These are phyloP conservation scores for Spongiforma sp. DNA, from an alignment of 1,284 basidiomycete species.

Conservation along the genomic window DNA sequence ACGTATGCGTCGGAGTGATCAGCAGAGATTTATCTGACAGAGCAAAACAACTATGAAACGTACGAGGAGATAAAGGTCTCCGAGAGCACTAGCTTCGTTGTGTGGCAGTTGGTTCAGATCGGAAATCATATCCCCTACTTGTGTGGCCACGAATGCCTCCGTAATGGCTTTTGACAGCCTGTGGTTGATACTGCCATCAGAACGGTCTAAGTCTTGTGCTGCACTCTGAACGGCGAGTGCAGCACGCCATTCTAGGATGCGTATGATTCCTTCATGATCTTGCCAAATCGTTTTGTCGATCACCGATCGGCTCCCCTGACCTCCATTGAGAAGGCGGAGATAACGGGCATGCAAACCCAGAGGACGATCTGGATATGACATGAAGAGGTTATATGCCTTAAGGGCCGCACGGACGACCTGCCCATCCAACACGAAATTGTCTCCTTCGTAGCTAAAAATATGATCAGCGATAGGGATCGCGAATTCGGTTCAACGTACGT, in stretches of 20 bases:
- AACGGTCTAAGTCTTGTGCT: constrained; percentile 39
- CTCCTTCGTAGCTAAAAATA: constrained; percentile 69
- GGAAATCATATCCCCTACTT: constrained; percentile 55
- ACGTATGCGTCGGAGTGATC: background rate
- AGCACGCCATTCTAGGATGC: constrained; percentile 66
- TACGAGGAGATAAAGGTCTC: constrained; percentile 56
- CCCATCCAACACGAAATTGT: constrained; percentile 76
- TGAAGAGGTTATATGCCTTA: constrained; percentile 54
- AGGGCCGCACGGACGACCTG: constrained; percentile 76
- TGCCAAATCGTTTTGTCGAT: constrained; percentile 16
- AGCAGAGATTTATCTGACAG: background rate
- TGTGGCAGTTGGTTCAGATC: constrained; percentile 33
- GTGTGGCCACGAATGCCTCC: constrained; percentile 67
- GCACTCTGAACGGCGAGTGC: constrained; percentile 60
- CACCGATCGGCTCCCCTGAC: constrained; percentile 18
- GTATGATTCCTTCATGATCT: constrained; percentile 38
- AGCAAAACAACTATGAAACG: constrained; percentile 24
- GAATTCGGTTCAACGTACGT: constrained; percentile 50
- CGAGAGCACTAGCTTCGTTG: constrained; percentile 44
- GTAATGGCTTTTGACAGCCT: constrained; percentile 66
- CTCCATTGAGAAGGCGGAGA: constrained; percentile 51
- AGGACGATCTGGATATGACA: constrained; percentile 19
- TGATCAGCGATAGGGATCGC: constrained; percentile 2
- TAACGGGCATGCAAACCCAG: constrained; percentile 58
- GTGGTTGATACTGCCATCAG: constrained; percentile 60